These are phyloP conservation scores for Eutrema yunnanense DNA, from an alignment of 345 rosid species.

Conservation along the genomic window DNA sequence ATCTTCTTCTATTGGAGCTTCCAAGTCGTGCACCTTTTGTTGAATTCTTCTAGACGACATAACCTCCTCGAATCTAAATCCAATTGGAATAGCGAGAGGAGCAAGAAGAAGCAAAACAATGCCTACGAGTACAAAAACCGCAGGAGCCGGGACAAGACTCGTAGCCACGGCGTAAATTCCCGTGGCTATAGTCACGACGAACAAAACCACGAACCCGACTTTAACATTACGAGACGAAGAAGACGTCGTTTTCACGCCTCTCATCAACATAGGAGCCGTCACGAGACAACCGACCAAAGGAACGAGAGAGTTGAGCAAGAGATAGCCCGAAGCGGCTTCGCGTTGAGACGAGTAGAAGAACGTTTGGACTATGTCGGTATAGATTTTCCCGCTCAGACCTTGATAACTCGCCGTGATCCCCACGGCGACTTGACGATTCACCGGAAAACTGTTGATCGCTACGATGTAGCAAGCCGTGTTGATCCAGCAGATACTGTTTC, in stretches of 20 bases:
- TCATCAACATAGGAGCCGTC: constrained; percentile 42
- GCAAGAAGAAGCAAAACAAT: constrained; percentile 38
- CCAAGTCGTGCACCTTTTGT: constrained; percentile 31
- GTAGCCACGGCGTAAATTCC: constrained; percentile 59
- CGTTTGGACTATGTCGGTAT: constrained; percentile 53
- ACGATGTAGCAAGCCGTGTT: constrained; percentile 74
- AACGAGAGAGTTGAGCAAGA: constrained; percentile 52
- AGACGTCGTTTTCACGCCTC: neutral
- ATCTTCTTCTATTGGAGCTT: constrained; percentile 17
- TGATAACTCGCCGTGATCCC: constrained; percentile 76
- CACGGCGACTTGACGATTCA: constrained; percentile 51
- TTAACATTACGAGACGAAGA: neutral
- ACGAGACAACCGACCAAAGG: constrained; percentile 42
- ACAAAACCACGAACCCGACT: constrained; percentile 39
- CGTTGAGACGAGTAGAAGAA: constrained; percentile 26
- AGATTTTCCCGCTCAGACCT: constrained; percentile 74
- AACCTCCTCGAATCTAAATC: constrained; percentile 9
- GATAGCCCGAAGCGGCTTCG: constrained; percentile 45
- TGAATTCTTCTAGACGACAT: neutral
- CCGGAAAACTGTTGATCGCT: constrained; percentile 44
- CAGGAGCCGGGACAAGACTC: constrained; percentile 41
- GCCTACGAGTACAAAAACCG: constrained; percentile 38
- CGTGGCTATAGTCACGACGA: constrained; percentile 51
- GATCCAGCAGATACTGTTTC: constrained; percentile 96
- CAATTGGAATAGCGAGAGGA: constrained; percentile 48